Evolutionary conservation across 1,284 basidiomycete species (phyloP).

Genomic region (Grifola frondosa): DNA sequence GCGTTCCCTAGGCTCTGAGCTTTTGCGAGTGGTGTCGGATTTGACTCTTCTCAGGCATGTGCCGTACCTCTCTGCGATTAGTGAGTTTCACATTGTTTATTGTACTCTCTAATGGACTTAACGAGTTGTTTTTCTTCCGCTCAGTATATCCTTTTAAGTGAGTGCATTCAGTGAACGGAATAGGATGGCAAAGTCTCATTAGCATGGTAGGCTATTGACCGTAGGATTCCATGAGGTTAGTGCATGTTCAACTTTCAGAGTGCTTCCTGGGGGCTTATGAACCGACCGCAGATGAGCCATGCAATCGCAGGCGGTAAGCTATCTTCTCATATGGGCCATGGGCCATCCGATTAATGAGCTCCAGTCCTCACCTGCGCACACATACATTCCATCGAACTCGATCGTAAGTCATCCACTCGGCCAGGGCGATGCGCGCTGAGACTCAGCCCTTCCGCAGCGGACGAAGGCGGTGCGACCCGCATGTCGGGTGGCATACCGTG

Average conservation of each 20-base stretch:
- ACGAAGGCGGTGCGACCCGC: constrained; percentile 90
- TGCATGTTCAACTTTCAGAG: constrained; percentile 4
- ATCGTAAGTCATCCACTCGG: constrained; percentile 55
- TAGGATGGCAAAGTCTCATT: constrained; percentile 7
- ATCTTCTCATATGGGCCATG: background rate
- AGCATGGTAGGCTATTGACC: constrained; percentile 58
- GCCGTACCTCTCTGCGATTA: constrained; percentile 69
- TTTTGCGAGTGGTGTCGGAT: background rate
- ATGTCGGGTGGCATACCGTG: constrained; percentile 93
- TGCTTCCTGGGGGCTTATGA: background rate
- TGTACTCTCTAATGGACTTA: constrained; percentile 5
- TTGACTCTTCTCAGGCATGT: constrained; percentile 58
- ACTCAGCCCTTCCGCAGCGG: constrained; percentile 47
- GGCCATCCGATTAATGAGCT: constrained; percentile 1
- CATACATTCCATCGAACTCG: constrained; percentile 86
- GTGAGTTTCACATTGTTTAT: constrained; percentile 45
- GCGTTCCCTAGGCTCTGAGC: constrained; percentile 25
- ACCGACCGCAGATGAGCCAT: constrained; percentile 83
- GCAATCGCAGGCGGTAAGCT: constrained; percentile 42
- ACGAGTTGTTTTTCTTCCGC: background rate
- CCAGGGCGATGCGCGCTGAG: constrained; percentile 3
- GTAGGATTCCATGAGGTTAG: constrained; percentile 89
- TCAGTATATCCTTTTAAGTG: constrained; percentile 93
- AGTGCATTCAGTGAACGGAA: constrained; percentile 28
- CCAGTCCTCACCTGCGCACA: constrained; percentile 83